Percentiles rank a stretch among this genome's conserved stretches.
phyloP scores from a whole-genome alignment of 768 basidiomycete genomes.

The Tricholoma furcatifolium region DNA sequence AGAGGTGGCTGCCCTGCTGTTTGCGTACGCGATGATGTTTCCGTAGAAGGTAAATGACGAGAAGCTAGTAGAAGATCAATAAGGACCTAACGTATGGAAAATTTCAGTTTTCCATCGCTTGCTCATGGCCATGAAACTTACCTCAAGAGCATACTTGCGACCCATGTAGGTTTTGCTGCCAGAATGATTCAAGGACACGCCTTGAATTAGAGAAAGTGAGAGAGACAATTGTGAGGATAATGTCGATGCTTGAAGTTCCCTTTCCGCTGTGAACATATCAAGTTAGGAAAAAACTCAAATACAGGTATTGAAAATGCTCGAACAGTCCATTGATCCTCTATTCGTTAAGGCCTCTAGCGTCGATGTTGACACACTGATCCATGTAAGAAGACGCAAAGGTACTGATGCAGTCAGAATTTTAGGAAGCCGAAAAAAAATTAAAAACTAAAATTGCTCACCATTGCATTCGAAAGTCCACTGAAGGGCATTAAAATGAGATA shows the following conservation, averaged over 20 bases:
- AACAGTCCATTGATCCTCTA: slow-evolving; percentile 45
- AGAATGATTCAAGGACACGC: slow-evolving; percentile 66
- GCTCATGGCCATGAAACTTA: slow-evolving; percentile 27
- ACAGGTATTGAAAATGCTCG: slow-evolving; percentile 22
- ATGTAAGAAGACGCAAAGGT: slow-evolving; percentile 60
- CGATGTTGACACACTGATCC: slow-evolving; percentile 52
- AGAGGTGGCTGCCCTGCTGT: slow-evolving; percentile 39
- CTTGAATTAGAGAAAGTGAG: slow-evolving; percentile 72
- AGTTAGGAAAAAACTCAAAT: slow-evolving; percentile 6
- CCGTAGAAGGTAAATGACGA: slow-evolving; percentile 51
- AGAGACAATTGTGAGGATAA: slow-evolving; percentile 55
- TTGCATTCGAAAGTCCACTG: slow-evolving; percentile 87
- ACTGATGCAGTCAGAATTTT: slow-evolving; percentile 39
- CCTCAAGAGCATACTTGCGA: slow-evolving; percentile 67
- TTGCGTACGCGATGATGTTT: slow-evolving; percentile 20
- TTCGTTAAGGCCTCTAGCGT: slow-evolving; percentile 49
- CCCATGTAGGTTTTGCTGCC: slow-evolving; percentile 70
- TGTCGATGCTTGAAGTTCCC: slow-evolving; percentile 44
- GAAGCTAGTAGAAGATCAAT: slow-evolving; percentile 70
- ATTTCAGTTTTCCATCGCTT: neutral
- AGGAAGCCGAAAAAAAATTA: neutral
- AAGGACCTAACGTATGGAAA: slow-evolving; percentile 50
- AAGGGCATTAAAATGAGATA: slow-evolving; percentile 57
- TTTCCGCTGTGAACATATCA: slow-evolving; percentile 25
- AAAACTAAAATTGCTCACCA: slow-evolving; percentile 43